Conservation (phyloP, 257 asterid genomes). For the Nicotiana knightiana region DNA sequence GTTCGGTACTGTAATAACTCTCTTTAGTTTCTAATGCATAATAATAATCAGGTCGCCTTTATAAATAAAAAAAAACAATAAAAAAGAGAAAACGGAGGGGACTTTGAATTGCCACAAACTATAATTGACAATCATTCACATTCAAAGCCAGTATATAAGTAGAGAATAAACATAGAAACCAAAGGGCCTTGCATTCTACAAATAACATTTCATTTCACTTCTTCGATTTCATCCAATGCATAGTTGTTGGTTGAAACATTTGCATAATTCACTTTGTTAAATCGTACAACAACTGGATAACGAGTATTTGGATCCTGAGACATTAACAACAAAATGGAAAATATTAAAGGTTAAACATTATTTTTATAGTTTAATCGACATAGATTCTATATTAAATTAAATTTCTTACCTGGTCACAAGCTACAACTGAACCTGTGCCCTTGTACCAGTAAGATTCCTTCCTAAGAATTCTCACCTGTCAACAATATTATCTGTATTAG, state of each 20-base stretch:
- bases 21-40: no score
- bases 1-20: no score
- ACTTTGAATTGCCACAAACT: background rate
- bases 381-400: background rate
- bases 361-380: background rate
- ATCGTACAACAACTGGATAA: constrained; percentile 90
- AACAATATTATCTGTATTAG: background rate
- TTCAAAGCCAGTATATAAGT: background rate
- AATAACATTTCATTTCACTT: constrained; percentile 27
- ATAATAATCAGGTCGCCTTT: no score
- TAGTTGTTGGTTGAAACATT: constrained; percentile 94
- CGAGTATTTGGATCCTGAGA: constrained; percentile 86
- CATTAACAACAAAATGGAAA: background rate
- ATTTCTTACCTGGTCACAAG: constrained; percentile 80
- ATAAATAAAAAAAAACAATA: background rate
- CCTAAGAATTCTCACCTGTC: constrained; percentile 84
- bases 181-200: constrained; percentile 12
- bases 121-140: background rate
- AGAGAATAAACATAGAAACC: constrained; percentile 13
- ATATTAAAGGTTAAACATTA: background rate
- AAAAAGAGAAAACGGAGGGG: background rate
- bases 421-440: constrained; percentile 83
- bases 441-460: constrained; percentile 93
- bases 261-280: constrained; percentile 87
- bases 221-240: constrained; percentile 78